These are phyloP conservation scores for Gossypium laxum DNA, from an alignment of 441 rosid genomes.

Conservation along the genomic window DNA sequence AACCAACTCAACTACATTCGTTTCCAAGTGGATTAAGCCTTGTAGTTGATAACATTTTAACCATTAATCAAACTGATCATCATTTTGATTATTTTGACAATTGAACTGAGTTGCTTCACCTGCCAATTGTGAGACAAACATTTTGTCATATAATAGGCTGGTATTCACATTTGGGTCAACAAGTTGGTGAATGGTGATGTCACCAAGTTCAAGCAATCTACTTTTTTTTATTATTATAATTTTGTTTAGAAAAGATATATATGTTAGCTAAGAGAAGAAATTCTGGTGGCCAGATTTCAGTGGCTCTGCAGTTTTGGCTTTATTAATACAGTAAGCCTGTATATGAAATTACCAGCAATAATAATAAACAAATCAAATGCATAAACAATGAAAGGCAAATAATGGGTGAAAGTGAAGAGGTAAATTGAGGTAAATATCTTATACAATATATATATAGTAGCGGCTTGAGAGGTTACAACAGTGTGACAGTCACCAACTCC, in stretches of 20 bases:
- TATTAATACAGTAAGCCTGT: neutral
- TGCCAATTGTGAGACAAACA: neutral
- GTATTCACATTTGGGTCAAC: neutral
- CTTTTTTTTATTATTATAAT: neutral
- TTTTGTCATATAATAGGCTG: neutral
- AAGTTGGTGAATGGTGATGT: constrained; percentile 5
- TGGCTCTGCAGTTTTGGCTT: constrained; percentile 2
- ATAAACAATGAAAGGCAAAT: neutral
- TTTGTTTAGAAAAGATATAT: constrained; percentile 1
- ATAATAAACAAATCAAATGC: neutral
- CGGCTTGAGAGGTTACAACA: constrained; percentile 15
- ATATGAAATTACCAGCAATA: neutral
- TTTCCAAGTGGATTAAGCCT: neutral
- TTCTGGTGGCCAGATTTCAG: neutral
- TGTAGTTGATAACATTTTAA: neutral
- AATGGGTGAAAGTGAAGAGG: neutral
- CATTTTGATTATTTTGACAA: neutral
- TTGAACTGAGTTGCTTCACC: neutral
- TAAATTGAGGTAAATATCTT: neutral
- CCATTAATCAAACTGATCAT: neutral
- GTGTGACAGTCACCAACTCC: constrained; percentile 60
- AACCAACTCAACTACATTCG: constrained; percentile 1
- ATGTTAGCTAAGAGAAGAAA: neutral
- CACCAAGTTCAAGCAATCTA: neutral
- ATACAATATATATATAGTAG: neutral